Base-by-base conservation (phyloP, 495 filamentous ascomycete species). In the Neurospora sp. region DNA sequence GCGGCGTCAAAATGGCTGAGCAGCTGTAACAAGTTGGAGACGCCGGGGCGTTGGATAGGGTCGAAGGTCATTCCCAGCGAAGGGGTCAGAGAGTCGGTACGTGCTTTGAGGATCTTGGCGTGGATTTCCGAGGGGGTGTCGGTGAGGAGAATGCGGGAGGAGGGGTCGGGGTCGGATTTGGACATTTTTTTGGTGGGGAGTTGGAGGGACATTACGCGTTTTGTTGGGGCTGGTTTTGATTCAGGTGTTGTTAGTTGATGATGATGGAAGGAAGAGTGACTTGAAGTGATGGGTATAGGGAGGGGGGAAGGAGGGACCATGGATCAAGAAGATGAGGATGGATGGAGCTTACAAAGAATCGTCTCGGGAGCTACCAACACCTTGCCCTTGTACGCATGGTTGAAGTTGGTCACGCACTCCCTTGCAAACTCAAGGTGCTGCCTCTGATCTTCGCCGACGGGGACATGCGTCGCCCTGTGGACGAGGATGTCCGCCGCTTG, bases 341-440 rank as follows among this genome's bases (percentile, higher is more conserved):
- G 14, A 16, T 39, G 38, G 18, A 4, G 78, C 87, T 75, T 85
- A 94, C 94, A 92, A 65, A 95, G 86, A 3, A 97, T 81, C 1
- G 92, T 94, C 74, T 92, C 82, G 8, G 96, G 96, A 1, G 82
- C 77, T 0, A 89, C 82, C 9, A 81, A 45, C 39, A 95, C 88
- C n/a, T 91, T 78, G 0, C 84, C 75, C 4, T 87, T 86, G 78
- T 91, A 94, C 18, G 85, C 80, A 78, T 91, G 84, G 81, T 97
- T 96, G 84, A 98, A 99, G 74, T 90, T 91, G 72, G 88, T 90
- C 35, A 91, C 96, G 73, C 91, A 90, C 75, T 95, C 89, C 70
- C 96, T 85, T 16, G 94, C 89, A 78, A 98, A 96, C 80, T 99
- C 96, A 61, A 99, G 86, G 80, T 99, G 96, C 78, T 99, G 96